Evolutionary conservation across 441 rosid genomes (phyloP), one percentile per base, ranked within the genome.

Genomic region (Populus hybrid): DNA sequence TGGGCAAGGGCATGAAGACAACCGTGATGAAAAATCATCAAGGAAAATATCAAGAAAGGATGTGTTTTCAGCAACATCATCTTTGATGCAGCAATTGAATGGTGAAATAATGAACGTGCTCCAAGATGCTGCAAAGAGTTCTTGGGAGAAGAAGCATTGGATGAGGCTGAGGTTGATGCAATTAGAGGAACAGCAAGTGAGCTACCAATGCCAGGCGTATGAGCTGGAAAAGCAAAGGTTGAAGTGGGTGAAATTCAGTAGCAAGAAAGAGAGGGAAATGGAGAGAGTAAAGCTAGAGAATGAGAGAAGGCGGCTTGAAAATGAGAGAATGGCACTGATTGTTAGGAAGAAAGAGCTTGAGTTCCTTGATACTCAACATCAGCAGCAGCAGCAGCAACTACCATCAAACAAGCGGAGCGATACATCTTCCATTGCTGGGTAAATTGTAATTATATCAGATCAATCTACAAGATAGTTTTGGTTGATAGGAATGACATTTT

Each of bases 131-230:
- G 76, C 84, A 28, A 93, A 82, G 84, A 91, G 89, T 75, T 81
- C 78, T 38, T 85, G 90, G 97, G 99, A 94, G 87, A 95, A 95
- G 97, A 90, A 85, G 85, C 97, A 95, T 24, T 94, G 95, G 95
- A 75, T 93, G 84, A 93, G 70, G 84, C 67, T 75, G 77, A 94
- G 83, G 78, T 28, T 86, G 57, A 26, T 90, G 83, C 90, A 90
- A 81, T 23, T 94, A 20, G 97, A 96, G 75, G 94, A 94, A 81
- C 88, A 86, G 82, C 89, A 85, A 79, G 84, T 94, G 57, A 87
- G 82, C 78, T 90, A 88, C 73, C 92, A 87, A 80, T 80, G 73
- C 77, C 85, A 91, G 77, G 93, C 92, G 1, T 88, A 80, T 26
- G 93, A 91, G 83, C 89, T 96, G 11, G 99, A 96, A 86, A 96